These are phyloP conservation scores for Blastobotrys illinoisensis DNA, from an alignment of 1,139 yeast species.

Conservation along the genomic window DNA sequence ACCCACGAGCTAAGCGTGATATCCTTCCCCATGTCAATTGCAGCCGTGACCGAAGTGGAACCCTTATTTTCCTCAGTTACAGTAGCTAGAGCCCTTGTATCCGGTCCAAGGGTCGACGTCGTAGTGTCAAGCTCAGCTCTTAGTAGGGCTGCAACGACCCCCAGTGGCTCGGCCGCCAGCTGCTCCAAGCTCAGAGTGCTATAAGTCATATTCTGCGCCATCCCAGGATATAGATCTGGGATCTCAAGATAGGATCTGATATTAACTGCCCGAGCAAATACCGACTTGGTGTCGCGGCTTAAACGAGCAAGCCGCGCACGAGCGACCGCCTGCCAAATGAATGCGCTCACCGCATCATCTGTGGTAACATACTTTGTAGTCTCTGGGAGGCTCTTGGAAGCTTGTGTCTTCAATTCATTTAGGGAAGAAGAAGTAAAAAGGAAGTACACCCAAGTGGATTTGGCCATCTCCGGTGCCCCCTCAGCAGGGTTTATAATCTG, in stretches of 20 bases:
- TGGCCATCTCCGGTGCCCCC: neutral
- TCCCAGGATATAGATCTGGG: constrained; percentile 15
- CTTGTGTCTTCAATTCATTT: constrained; percentile 7
- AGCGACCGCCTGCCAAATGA: constrained; percentile 15
- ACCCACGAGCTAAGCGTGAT: constrained; percentile 20
- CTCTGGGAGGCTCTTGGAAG: constrained; percentile 2
- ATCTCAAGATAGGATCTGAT: constrained; percentile 10
- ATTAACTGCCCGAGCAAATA: constrained; percentile 16
- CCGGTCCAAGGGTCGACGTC: neutral
- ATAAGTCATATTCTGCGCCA: constrained; percentile 16
- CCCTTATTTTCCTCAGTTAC: constrained; percentile 5
- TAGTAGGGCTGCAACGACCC: constrained; percentile 13
- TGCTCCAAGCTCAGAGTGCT: neutral
- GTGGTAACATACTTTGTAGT: constrained; percentile 13
- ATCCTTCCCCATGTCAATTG: constrained; percentile 8
- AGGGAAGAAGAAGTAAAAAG: constrained; percentile 5
- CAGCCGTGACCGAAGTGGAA: constrained; percentile 7
- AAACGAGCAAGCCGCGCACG: constrained; percentile 13
- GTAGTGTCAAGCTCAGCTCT: constrained; percentile 12
- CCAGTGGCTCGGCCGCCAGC: constrained; percentile 12
- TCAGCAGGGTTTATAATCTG: neutral
- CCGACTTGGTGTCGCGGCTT: neutral
- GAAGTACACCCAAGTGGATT: constrained; percentile 12
- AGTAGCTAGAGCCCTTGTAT: constrained; percentile 13
- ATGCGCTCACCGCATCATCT: constrained; percentile 17